Evolutionary conservation across 108 stramenopile genomes (phyloP).

Genomic region (Fistulifera pelliculosa): DNA sequence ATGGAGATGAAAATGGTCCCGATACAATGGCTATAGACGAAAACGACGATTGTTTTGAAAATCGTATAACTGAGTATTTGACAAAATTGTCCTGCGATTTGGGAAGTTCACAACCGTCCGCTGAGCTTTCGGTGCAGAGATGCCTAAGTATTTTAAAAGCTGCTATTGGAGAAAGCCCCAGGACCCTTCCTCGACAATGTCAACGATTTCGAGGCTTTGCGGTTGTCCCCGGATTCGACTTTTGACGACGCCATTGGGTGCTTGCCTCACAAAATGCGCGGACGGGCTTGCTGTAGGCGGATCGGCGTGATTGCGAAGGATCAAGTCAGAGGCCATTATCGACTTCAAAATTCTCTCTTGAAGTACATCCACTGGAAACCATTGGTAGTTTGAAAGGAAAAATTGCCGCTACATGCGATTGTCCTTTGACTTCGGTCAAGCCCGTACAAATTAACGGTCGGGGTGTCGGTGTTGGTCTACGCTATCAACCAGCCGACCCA

Average conservation of each 20-base stretch:
- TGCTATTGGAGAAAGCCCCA: constrained; percentile 41
- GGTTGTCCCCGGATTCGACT: constrained; percentile 15
- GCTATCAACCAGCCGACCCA: too few species aligned
- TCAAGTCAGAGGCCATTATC: constrained; percentile 8
- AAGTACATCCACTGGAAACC: constrained; percentile 82
- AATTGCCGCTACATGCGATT: constrained; percentile 52
- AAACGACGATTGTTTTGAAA: constrained; percentile 20
- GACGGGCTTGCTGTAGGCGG: constrained; percentile 53
- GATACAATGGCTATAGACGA: constrained; percentile 6
- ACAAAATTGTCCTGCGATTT: constrained; percentile 54
- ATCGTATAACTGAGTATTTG: constrained; percentile 60
- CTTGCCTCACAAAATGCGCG: constrained; percentile 74
- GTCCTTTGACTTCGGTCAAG: constrained; percentile 38
- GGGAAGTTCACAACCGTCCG: constrained; percentile 26
- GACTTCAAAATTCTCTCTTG: constrained; percentile 51
- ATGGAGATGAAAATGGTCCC: not conserved
- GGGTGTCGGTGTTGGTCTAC: constrained; percentile 4
- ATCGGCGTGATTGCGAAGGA: constrained; percentile 41
- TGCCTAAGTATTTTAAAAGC: constrained; percentile 78
- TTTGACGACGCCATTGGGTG: constrained; percentile 28
- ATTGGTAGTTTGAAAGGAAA: constrained; percentile 55
- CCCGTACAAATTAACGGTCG: constrained; percentile 46
- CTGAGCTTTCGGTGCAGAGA: constrained; percentile 62
- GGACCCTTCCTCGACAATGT: constrained; percentile 35
- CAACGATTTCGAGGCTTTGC: constrained; percentile 39